Evolutionary conservation across 225 moss, liverwort and hornwort genomes (phyloP).

Genomic region (Neckera pumila): DNA sequence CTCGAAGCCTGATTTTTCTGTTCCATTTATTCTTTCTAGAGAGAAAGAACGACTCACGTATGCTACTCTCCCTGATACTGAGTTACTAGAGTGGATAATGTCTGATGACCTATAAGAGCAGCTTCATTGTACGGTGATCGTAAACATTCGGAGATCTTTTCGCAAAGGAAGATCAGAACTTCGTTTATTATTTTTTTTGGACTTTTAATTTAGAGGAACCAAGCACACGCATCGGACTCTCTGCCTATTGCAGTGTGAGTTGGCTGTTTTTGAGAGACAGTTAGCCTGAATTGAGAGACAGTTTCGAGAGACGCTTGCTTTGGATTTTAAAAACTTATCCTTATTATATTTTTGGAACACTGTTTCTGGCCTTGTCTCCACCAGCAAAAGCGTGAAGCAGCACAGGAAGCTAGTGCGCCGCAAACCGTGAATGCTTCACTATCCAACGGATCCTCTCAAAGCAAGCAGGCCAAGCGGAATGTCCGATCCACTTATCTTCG

Average conservation of each 20-base stretch:
- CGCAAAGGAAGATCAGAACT: neutral
- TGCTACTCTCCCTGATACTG: neutral
- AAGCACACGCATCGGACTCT: neutral
- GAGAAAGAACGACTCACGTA: neutral
- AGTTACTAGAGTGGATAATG: neutral
- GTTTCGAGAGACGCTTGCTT: neutral
- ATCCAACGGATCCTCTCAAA: conserved; percentile 14
- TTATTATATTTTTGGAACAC: neutral
- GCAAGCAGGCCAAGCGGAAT: conserved; percentile 10
- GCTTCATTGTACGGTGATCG: neutral
- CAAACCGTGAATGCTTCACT: neutral
- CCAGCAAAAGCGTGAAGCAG: neutral
- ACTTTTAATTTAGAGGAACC: neutral
- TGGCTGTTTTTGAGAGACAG: neutral
- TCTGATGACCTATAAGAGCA: neutral
- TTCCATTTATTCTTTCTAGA: neutral
- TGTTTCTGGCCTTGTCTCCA: neutral
- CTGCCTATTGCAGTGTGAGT: neutral
- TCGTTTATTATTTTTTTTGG: neutral
- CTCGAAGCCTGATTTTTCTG: neutral
- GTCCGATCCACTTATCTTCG: neutral
- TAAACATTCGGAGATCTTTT: neutral
- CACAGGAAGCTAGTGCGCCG: conserved; percentile 5
- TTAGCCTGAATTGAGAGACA: neutral
- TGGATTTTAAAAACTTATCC: neutral